Evolutionary conservation across 2,329 filamentous ascomycete species (phyloP), one percentile per base, ranked within the genome.

Genomic region (Colletotrichum endophyticum): DNA sequence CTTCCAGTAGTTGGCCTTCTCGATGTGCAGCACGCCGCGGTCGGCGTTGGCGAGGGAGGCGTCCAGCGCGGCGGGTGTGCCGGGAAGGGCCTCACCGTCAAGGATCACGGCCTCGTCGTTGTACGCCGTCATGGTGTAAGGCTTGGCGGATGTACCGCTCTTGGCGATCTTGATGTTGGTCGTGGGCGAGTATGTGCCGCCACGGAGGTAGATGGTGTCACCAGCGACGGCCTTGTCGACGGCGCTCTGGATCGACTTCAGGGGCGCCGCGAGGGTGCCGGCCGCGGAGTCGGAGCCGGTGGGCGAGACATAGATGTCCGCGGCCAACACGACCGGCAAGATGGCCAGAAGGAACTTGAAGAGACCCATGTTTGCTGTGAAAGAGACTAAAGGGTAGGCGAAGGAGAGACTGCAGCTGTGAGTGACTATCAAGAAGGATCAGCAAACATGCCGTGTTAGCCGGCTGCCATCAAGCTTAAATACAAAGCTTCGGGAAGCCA

Each of bases 151-250:
- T 1, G 84, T 87, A 30, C 88, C 88, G 39, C 84, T 85, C 72
- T 86, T 86, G 59, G 81, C 86, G 80, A 89, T 84, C 78, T 89
- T 86, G 62, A 89, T 87, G 79, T 89, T 89, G 44, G 83, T 84
- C 1, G 85, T 86, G 0, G 85, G 86, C 56, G 83, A 81, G 81
- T 89, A 89, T 36, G 77, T 71, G 5, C 83, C 84, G 67, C 82
- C 83, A 27, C 82, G 82, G 62, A 84, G 72, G 75, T 84, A 82
- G 44, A 84, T 78, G 8, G 82, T 86, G 72, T 88, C 87, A 8
- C 88, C 88, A 32, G 88, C 86, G 9, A 81, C 83, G 16, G 88
- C 88, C 28, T 82, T 84, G 78, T 88, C 80, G 6, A 89, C 84
- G 1, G 87, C 88, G 5, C 82, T 81, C 79, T 89, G 88, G 27